These are phyloP conservation scores for Kandelia obovata DNA, from an alignment of 345 rosid species.

Conservation along the genomic window DNA sequence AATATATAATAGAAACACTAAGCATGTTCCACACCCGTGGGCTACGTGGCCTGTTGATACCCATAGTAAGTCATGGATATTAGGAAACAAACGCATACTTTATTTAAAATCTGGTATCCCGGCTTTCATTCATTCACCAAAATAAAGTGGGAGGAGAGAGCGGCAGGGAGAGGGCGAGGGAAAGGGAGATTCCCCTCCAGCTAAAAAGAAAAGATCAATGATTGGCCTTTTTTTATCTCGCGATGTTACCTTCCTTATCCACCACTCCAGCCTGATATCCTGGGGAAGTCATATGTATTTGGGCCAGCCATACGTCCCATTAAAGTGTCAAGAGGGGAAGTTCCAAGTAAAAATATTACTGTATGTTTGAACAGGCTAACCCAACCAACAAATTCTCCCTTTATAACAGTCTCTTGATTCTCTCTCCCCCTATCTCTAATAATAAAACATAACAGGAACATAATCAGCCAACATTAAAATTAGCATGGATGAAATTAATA, in stretches of 20 bases:
- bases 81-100: too few relatives aligned
- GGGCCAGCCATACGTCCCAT: too few relatives aligned
- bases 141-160: background rate
- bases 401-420: slow-evolving; percentile 11
- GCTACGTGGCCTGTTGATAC: too few relatives aligned
- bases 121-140: slow-evolving; percentile 12
- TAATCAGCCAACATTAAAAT: too few relatives aligned
- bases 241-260: slow-evolving; percentile 30
- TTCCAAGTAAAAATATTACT: slow-evolving; percentile 12
- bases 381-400: slow-evolving; percentile 22
- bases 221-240: slow-evolving; percentile 19
- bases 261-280: slow-evolving; percentile 26
- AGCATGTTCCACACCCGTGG: too few relatives aligned
- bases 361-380: background rate
- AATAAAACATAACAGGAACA: too few relatives aligned
- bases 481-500: too few relatives aligned
- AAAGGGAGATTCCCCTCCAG: slow-evolving; percentile 34
- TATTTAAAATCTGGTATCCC: slow-evolving; percentile 2
- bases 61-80: too few relatives aligned
- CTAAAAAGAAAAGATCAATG: slow-evolving; percentile 37
- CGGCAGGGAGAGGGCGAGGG: background rate
- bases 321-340: slow-evolving; percentile 3
- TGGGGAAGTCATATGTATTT: background rate
- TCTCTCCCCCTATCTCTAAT: background rate
- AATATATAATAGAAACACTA: too few relatives aligned